Evolutionary conservation across 106 monocot species (phyloP), one percentile per base, ranked within the genome.

Genomic region (Allium cepa): DNA sequence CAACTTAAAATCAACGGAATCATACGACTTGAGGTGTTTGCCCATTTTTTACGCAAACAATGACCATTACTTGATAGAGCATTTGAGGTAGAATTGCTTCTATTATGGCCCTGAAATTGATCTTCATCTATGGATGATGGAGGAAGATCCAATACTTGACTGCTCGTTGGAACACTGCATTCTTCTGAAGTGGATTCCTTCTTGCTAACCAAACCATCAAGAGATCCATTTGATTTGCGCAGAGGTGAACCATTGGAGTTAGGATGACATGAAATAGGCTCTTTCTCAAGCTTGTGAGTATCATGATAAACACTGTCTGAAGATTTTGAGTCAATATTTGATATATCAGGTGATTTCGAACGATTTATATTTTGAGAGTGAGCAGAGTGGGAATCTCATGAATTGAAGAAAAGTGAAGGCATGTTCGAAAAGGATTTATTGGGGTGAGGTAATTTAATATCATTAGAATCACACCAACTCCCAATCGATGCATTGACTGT

Each of bases 401-500:
- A 51, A 26, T 50, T 71, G 27, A 70, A 59, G 51, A 87, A 78
- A 64, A 75, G 57, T 36, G 74, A 60, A 57, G 88, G 80, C 50
- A 82, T 60, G 68, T 55, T 85, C 60, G 59, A 64, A 77, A 83
- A 60, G 28, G 81, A 82, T 36, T 80, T 88, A 49, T 76, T 15
- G 8, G 96, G 86, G 69, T 92, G 86, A 63, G 88, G 86, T 48
- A 84, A 81, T 64, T 81, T 90, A 26, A 90, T 87, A 26, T 85
- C 82, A 77, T 92, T 84, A 16, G 76, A 85, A 26, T 92, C 89
- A 17, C 92, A 99, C 92, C 89, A 99, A 64, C 85, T 99, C 15
- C 73, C 86, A 72, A 99, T 92, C 62, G 92, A 79, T 47, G 81
- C 85, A 74, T 99, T 99, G 65, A 92, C 97, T 56, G 92, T 89